Base-by-base conservation (phyloP, 805 yeast genomes). In the Saturnispora saitoi region DNA sequence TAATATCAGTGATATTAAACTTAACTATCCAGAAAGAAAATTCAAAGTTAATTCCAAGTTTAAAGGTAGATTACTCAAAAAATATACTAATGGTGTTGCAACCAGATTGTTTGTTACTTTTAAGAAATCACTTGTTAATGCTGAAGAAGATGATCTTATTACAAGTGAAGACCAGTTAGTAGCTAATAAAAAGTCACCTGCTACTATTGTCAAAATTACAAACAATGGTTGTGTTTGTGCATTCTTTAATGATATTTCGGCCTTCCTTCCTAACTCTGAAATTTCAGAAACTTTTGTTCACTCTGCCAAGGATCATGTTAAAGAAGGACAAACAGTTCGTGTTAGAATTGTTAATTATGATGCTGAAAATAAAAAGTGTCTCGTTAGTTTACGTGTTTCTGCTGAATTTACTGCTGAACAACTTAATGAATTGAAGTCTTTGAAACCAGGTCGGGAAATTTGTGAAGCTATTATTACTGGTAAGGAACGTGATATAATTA, bases 1-100 rank as follows among this genome's bases (percentile, higher is more conserved):
- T 24, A 96, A 91, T 58, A 77, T 93, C 65, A 82, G 95, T 56
- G 99, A 93, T 64, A 75, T 85, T 50, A 83, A 80, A 61, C 71
- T 91, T 54, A 78, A 80, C 3, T 83, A 91, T 60, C 99, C 99
- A 5, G 98, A 93, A 67, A 78, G 93, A 70, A 87, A 88, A 59
- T 91, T 83, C 73, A 86, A 86, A 65, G 80, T 82, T 40, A 98
- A 96, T 10, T 70, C 83, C 39, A 84, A 81, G 56, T 86, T 87
- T 29, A 84, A 76, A 57, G 93, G 83, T 53, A 78, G 95, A 67
- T 76, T 88, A 11, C 65, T 87, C 55, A 72, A 67, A 47, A 72
- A 76, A 20, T 67, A 73, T 40, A 57, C 62, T 36, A 67, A 59
- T 41, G 73, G 76, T 29, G 52, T 56, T 15, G 75, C 73, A 30